phyloP scores from a whole-genome alignment of 768 basidiomycete genomes.

The Suillus placidus region DNA sequence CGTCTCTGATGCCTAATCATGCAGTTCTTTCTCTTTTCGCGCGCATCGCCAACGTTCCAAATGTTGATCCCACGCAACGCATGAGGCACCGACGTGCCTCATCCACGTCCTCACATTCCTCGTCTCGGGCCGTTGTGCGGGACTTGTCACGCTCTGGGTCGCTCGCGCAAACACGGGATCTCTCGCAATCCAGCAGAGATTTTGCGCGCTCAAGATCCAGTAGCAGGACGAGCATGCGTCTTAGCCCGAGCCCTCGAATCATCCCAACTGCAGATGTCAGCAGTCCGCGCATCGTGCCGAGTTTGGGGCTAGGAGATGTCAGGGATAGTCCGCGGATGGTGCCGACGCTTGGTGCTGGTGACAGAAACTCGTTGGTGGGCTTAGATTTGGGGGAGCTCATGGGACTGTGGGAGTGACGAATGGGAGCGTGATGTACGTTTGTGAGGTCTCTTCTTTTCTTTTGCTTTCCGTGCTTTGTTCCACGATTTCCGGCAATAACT shows the following conservation, averaged over 20 bases:
- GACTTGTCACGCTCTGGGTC: slow-evolving; percentile 31
- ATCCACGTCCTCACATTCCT: slow-evolving; percentile 63
- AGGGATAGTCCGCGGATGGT: slow-evolving; percentile 4
- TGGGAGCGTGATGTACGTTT: neutral
- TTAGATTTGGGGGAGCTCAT: slow-evolving; percentile 1
- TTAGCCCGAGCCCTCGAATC: slow-evolving; percentile 36
- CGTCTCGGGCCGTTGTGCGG: slow-evolving; percentile 15
- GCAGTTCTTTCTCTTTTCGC: slow-evolving; percentile 81
- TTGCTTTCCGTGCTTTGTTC: neutral
- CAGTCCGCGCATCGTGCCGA: slow-evolving; percentile 14
- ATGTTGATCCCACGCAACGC: slow-evolving; percentile 78
- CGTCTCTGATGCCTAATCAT: slow-evolving; percentile 8
- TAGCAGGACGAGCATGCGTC: slow-evolving; percentile 42
- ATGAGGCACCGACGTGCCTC: slow-evolving; percentile 81
- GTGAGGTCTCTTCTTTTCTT: neutral
- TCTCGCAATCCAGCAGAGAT: slow-evolving; percentile 24
- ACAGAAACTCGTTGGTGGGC: slow-evolving; percentile 3
- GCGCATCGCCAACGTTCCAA: slow-evolving; percentile 67
- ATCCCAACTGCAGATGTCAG: slow-evolving; percentile 33
- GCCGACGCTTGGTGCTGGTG: slow-evolving; percentile 7
- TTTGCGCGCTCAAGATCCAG: slow-evolving; percentile 44
- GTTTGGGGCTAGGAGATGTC: neutral
- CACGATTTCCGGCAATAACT: neutral
- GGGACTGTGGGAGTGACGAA: neutral
- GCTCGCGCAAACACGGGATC: slow-evolving; percentile 23